Base-by-base conservation (phyloP, 495 filamentous ascomycete species). In the Hyaloscypha finlandica region DNA sequence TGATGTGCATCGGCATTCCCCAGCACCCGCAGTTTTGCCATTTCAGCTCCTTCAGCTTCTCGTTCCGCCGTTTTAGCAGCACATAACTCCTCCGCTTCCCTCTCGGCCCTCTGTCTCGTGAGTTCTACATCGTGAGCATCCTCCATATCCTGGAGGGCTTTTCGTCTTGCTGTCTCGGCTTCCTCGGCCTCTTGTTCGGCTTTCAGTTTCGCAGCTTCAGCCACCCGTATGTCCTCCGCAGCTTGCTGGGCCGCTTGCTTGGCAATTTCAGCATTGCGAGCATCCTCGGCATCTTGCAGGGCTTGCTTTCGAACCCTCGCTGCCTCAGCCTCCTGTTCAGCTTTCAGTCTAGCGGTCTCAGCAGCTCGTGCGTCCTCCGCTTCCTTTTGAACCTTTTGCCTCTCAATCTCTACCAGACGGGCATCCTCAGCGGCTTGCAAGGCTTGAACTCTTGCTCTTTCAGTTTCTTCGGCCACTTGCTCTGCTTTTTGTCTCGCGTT, bases 111-210 rank as follows among this genome's bases (percentile, higher is more conserved):
- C 12, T 20, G 6, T n/a, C 56, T 12, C 11, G 56, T 29, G 11
- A 37, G 6, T 14, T 59, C 56, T 33, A 12, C 16, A 32, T 35
- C 4, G 3, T 16, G 8, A 14, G 60, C 59, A 11, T 59, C 61
- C 54, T 63, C 60, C 12, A 51, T 33, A n/a, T 52, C 37, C 30
- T 55, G 14, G 11, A 33, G 33, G 16, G 63, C 59, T 39, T 62
- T 61, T 42, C 11, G 29, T 63, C 68, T 57, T n/a, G 63, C 57
- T 59, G 2, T 31, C 48, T 66, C 63, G 4, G 66, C 66, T 31
- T 61, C 37, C 14, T 59, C 25, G 11, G 57, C 56, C 54, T 59
- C 56, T n/a, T 59, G 12, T 33, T 58, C 9, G 19, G 63, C 54
- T 30, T 65, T 22, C 14, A n/a, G n/a, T 11, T 42, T 39, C 11